These are phyloP conservation scores for Annulohypoxylon maeteangense DNA, from an alignment of 495 filamentous ascomycete species.

Conservation along the genomic window DNA sequence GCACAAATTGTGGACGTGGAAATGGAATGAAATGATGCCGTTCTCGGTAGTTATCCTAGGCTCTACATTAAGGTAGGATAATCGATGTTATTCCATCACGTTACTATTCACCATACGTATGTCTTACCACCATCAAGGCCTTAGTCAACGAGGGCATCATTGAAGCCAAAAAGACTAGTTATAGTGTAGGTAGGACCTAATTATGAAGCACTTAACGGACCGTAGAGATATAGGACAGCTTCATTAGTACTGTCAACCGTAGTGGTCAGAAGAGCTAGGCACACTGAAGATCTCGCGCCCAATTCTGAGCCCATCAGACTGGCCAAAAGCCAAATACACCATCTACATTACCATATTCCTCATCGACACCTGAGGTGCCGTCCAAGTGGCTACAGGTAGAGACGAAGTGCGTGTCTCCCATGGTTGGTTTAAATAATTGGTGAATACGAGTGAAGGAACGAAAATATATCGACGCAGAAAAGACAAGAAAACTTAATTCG, in stretches of 20 bases:
- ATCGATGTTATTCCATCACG: neutral
- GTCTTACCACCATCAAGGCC: too few species aligned
- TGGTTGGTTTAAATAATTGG: neutral
- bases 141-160: too few species aligned
- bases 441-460: constrained; percentile 10
- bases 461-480: constrained; percentile 2
- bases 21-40: neutral
- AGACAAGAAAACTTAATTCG: neutral
- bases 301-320: neutral
- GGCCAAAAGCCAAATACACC: neutral
- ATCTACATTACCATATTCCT: constrained; percentile 11
- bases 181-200: too few species aligned
- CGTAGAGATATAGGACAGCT: neutral
- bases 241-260: constrained; percentile 6
- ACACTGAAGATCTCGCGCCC: neutral
- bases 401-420: neutral
- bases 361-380: neutral
- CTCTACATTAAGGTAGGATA: neutral
- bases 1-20: neutral
- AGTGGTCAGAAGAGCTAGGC: constrained; percentile 1
- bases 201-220: neutral
- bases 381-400: constrained; percentile 1
- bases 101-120: too few species aligned
- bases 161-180: too few species aligned
- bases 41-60: neutral